Percentiles rank a stretch among this genome's conserved stretches.
Conservation (phyloP, 108 stramenopile genomes). For the Conticribra weissflogii region DNA sequence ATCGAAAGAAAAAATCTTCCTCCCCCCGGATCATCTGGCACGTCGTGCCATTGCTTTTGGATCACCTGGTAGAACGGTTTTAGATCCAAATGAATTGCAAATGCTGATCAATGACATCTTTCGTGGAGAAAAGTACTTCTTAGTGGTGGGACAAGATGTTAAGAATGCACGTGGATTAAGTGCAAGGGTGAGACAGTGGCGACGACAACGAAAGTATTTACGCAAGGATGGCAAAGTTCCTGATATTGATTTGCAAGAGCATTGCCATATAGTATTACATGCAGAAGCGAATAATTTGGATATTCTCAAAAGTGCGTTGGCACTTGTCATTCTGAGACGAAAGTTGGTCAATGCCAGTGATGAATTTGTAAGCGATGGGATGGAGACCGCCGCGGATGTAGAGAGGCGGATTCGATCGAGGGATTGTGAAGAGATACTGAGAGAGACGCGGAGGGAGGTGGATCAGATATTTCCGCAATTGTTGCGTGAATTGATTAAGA, state of each 20-base stretch:
- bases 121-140: constrained; percentile 66
- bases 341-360: constrained; percentile 51
- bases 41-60: constrained; percentile 77
- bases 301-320: constrained; percentile 78
- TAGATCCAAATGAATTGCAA: constrained; percentile 65
- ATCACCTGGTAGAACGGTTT: constrained; percentile 66
- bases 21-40: constrained; percentile 70
- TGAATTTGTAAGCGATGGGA: no score
- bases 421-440: constrained; percentile 62
- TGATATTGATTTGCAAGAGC: constrained; percentile 53
- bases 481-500: constrained; percentile 55
- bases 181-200: constrained; percentile 48
- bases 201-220: constrained; percentile 21
- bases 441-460: constrained; percentile 54
- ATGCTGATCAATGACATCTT: constrained; percentile 64
- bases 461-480: constrained; percentile 59
- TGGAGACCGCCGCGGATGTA: constrained; percentile 8
- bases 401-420: constrained; percentile 45
- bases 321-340: constrained; percentile 61
- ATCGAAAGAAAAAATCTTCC: constrained; percentile 69
- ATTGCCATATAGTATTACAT: constrained; percentile 87
- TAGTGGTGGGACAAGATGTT: constrained; percentile 75
- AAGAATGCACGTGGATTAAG: constrained; percentile 56
- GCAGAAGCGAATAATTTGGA: constrained; percentile 76
- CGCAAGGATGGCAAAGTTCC: constrained; percentile 4